phyloP scores from a whole-genome alignment of 2,329 filamentous ascomycete species.

The Botrytis byssoidea region DNA sequence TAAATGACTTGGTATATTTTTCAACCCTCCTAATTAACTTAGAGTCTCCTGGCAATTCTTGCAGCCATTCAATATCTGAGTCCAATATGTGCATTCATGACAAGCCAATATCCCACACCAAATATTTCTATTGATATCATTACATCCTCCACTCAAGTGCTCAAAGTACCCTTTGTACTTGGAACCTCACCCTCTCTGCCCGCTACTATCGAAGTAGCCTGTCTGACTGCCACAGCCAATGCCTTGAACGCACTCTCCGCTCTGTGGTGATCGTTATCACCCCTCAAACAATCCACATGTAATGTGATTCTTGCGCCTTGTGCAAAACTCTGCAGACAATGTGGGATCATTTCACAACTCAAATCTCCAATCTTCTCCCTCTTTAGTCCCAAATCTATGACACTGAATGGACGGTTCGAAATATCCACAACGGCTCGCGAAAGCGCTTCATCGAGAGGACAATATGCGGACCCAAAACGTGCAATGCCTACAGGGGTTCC shows the following conservation, averaged over 20 bases:
- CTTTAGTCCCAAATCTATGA: conserved; percentile 79
- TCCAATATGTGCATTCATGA: not conserved
- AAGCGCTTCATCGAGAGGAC: conserved; percentile 91
- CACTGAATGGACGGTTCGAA: conserved; percentile 83
- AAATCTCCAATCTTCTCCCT: conserved; percentile 93
- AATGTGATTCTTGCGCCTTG: conserved; percentile 87
- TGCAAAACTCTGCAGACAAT: conserved; percentile 92
- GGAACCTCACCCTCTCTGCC: conserved; percentile 89
- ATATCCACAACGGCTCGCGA: conserved; percentile 93
- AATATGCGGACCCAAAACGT: conserved; percentile 88
- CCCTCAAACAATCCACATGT: conserved; percentile 88
- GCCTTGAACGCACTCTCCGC: conserved; percentile 98
- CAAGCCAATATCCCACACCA: not conserved
- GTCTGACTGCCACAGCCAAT: conserved; percentile 78
- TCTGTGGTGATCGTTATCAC: conserved; percentile 92
- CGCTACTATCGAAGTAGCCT: conserved; percentile 70
- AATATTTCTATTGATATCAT: not conserved
- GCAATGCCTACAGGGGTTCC: conserved; percentile 77
- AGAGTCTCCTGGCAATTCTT: not conserved
- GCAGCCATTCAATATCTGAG: not conserved
- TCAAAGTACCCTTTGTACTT: conserved; percentile 92
- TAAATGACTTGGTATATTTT: not conserved
- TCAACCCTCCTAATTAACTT: too few species aligned
- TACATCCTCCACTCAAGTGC: conserved; percentile 45
- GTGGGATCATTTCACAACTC: conserved; percentile 94